Base-by-base conservation (phyloP, 78 protist genomes). In the Bigelowiella natans region DNA sequence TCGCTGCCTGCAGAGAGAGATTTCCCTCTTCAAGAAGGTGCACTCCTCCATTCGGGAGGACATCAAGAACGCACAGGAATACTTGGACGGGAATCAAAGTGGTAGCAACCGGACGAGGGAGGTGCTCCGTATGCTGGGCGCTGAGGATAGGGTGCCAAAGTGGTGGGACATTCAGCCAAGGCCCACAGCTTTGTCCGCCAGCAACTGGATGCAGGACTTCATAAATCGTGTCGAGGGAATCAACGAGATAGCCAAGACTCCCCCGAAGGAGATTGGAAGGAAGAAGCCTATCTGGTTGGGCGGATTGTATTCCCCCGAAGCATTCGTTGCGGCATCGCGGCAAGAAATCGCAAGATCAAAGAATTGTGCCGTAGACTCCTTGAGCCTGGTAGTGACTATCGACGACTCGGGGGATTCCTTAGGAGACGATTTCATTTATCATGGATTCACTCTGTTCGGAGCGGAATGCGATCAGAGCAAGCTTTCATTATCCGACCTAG, bases 271-370 rank as follows among this genome's bases (percentile, higher is more conserved):
- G 7, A 51, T 51, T 51, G 73, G 73, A 7, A n/a, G n/a, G n/a
- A 7, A 51, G 18, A 7, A 18, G 18, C 73, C 73, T 51, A 51
- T 97, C 18, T 94, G 96, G 96, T 92, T 97, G 31, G 99, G 98
- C 34, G 96, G 96, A 51, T 91, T 97, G 11, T 91, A 95, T 84
- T 34, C 38, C 37, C 99, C 99, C 63, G 97, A 94, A 87, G 98
- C 99, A 28, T 95, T 88, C 92, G 84, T 97, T 82, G 97, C 99
- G 29, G 98, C 99, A 7, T 94, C 97, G 11, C 91, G 98, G 26
- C 98, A 97, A 93, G 89, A 95, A 0, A 96, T 95, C 3, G 97
- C 97, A 3, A 97, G 94, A 83, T 63, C 89, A 29, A 40, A 94
- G 86, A 11, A 28, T 26, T 83, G 86, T 18, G 73, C 73, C 73